Base-by-base conservation (phyloP, 2,329 filamentous ascomycete species). In the Cytospora schulzeri region DNA sequence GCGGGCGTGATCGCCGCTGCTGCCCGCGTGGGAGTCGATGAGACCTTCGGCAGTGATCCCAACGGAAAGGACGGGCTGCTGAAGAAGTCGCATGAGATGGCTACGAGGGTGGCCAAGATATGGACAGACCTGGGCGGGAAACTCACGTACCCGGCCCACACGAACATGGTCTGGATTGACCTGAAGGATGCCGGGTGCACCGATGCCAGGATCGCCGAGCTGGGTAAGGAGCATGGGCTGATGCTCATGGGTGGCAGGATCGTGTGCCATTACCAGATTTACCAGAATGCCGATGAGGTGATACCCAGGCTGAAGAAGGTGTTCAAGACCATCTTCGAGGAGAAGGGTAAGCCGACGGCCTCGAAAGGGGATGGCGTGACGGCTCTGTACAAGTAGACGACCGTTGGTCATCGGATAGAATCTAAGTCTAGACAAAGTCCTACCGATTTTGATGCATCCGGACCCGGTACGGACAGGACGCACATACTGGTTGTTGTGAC, bases 111-210 rank as follows among this genome's bases (percentile, higher is more conserved):
- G 28, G 87, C 71, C 54, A 67, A 70, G 67, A 70, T 90, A 68
- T 96, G 92, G 92, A 83, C 80, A 6, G 78, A 77, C 19, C 79
- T 88, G 59, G 92, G 92, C 5, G 92, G 92, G 1, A 86, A 84
- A 76, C 76, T 92, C 63, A 76, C 82, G 24, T 81, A 88, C 65
- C 89, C 90, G 0, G 88, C 91, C 1, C 88, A 96, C 73, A 96
- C 92, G n/a, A 96, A 96, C 77, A 96, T 96, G 91, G 86, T 92
- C 38, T 96, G 91, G 92, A 72, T 96, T 64, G 89, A 96, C 74
- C 78, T 95, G 19, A 83, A 86, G 33, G 82, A 83, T 1, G 83
- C 85, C 14, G 84, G 85, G 2, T 79, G 81, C 66, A 73, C 74
- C 17, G 66, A 59, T 7, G 73, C 73, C 62, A 74, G 71, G 48